Base-by-base conservation (phyloP, 257 asterid genomes). In the Scutellaria barbata region DNA sequence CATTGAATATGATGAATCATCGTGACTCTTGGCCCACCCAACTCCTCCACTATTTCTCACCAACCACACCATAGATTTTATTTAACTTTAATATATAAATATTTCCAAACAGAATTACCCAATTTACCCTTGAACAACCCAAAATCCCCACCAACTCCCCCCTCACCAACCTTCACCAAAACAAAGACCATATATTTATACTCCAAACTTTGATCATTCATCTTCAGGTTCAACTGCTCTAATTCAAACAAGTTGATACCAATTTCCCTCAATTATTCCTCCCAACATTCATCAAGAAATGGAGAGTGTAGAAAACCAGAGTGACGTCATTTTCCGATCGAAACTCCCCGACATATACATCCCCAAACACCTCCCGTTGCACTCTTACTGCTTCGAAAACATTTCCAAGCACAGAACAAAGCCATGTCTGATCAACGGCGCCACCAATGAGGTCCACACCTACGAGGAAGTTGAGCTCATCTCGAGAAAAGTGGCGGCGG, bases 311-410 rank as follows among this genome's bases (percentile, higher is more conserved):
- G 16, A 79, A 17, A 74, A 50, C 7, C 80, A 81, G 42, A 73
- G 75, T 25, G 92, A 87, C 20, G 52, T 81, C 60, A 80, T 92
- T n/a, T 89, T 86, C 83, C 83, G 96, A 70, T 92, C 98, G 41
- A 89, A 85, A 12, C 88, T 92, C 16, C 89, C 94, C 10, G 98
- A 92, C 45, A 89, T 92, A 25, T 73, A 82, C 87, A 85, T 89
- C 41, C 96, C 95, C 0, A 85, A 87, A 0, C 89, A 92, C 75
- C 86, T 92, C 22, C 87, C 96, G 0, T 42, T 92, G 9, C 98
- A 91, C 59, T 77, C 96, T 1, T 94, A 89, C 58, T 91, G 97
- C 64, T 91, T 94, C 67, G 81, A 94, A n/a, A 84, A 91, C 63
- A 80, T 88, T 2, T 80, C 90, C 3, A 7, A 68, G 0, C 80